Base-by-base conservation (phyloP, 164 flowering plant species). In the Tetrastigma voinierianum region DNA sequence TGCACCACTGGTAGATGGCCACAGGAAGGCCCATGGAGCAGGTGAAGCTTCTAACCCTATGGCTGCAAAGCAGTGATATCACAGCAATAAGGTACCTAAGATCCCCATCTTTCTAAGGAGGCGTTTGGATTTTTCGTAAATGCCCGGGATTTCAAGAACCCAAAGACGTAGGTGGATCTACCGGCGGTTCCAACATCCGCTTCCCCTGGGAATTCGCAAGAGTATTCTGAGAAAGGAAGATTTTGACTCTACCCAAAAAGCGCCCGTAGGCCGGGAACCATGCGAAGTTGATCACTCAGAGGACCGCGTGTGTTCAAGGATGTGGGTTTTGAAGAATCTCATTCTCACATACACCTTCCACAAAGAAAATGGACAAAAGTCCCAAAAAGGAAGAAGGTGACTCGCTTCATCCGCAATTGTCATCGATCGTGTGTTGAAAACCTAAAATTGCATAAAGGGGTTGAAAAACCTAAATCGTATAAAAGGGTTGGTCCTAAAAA, bases 1-100 rank as follows among this genome's bases (percentile, higher is more conserved):
- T 86, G 90, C 74, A 83, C 87, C 0, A 67, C 84, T 6, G 76
- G 86, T 14, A 86, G 63, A 84, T 88, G 93, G 88, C 83, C 7
- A 83, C 85, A 0, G 90, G 90, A 3, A 71, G 65, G 57, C 74
- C 88, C 93, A 0, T 86, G 88, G 88, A 62, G 60, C 0, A n/a
- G 75, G 57, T 11, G 57, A 69, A 19, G 19, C 61, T 25, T 69
- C 73, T 9, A 74, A 77, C n/a, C 67, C 78, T 78, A 57, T 78
- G 73, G 80, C 82, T 9, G 72, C 81, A n/a, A n/a, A n/a, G 51
- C 83, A 40, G 52, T 78, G 48, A 82, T 72, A 83, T 87, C 45
- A 85, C 84, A 55, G 83, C 40, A 21, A 77, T 9, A 75, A 76
- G 9, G 48, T n/a, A 2, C 91, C 89, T 4, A n/a, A 57, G 57